Conservation (phyloP, 495 filamentous ascomycete genomes). For the Penicillium verhagenii region DNA sequence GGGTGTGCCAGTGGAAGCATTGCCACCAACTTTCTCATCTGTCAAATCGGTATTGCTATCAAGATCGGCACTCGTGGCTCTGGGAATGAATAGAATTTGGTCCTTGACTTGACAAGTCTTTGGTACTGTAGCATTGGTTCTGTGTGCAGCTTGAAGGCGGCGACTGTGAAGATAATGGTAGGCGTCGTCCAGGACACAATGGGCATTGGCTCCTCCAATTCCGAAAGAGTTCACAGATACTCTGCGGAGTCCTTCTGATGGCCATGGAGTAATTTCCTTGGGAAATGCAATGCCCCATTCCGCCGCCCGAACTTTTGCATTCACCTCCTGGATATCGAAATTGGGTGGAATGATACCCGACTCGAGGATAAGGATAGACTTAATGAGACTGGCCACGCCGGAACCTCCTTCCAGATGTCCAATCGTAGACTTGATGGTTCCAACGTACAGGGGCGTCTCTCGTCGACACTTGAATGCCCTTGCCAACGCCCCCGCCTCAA, state of each 20-base stretch:
- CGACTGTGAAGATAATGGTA: not conserved
- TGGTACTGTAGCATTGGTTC: not conserved
- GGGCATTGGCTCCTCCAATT: conserved; percentile 41
- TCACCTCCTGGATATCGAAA: conserved; percentile 32
- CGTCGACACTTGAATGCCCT: conserved; percentile 21
- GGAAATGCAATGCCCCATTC: conserved; percentile 22
- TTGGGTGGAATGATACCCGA: conserved; percentile 40
- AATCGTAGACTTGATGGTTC: conserved; percentile 43
- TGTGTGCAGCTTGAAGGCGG: not conserved
- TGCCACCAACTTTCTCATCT: conserved; percentile 7
- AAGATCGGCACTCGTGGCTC: not conserved
- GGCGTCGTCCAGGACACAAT: conserved; percentile 37
- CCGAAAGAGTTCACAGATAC: conserved; percentile 52
- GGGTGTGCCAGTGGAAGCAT: not conserved
- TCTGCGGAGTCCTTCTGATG: conserved; percentile 42
- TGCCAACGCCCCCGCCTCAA: conserved; percentile 50
- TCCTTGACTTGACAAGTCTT: not conserved
- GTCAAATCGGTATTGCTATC: conserved; percentile 3
- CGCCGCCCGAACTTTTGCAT: conserved; percentile 23
- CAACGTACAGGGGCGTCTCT: conserved; percentile 26
- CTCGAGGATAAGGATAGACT: conserved; percentile 38
- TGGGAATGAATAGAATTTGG: not conserved
- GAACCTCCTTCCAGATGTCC: conserved; percentile 48
- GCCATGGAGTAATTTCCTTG: conserved; percentile 27
- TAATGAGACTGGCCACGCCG: conserved; percentile 44